Conservation (phyloP, 495 filamentous ascomycete genomes). For the Beverwykella pulmonaria region DNA sequence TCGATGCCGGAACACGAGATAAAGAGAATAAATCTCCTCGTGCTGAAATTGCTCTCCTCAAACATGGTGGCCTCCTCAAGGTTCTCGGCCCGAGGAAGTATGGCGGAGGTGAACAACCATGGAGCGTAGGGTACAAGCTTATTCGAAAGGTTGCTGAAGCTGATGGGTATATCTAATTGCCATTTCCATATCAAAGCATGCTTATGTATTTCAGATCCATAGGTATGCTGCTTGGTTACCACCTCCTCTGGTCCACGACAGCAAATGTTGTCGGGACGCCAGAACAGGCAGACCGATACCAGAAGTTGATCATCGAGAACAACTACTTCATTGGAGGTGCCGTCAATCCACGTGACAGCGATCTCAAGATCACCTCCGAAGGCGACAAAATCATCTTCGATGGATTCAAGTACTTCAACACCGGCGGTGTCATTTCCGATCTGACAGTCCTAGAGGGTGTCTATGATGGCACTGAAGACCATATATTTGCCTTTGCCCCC, state of each 20-base stretch:
- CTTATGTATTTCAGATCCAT: conserved; percentile 37
- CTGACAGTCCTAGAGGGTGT: conserved; percentile 65
- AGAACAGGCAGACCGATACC: conserved; percentile 57
- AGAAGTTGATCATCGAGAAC: conserved; percentile 57
- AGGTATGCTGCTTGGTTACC: conserved; percentile 64
- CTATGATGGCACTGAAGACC: conserved; percentile 55
- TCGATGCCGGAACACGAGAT: conserved; percentile 57
- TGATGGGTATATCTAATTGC: conserved; percentile 50
- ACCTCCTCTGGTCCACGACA: conserved; percentile 63
- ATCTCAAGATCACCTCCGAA: conserved; percentile 56
- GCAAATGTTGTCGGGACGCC: conserved; percentile 58
- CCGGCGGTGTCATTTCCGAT: conserved; percentile 63
- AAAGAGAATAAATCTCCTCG: conserved; percentile 59
- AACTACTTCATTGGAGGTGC: conserved; percentile 67
- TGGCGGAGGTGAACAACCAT: conserved; percentile 61
- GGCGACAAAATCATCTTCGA: conserved; percentile 59
- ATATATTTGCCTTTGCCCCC: conserved; percentile 60
- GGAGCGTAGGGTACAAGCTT: conserved; percentile 58
- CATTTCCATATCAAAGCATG: conserved; percentile 2
- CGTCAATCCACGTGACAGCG: conserved; percentile 63
- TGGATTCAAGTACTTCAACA: conserved; percentile 65
- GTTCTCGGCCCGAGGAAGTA: conserved; percentile 57
- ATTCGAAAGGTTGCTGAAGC: conserved; percentile 62
- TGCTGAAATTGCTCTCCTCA: conserved; percentile 60
- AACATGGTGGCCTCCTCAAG: conserved; percentile 59